Percentiles rank a stretch among this genome's conserved stretches.
Evolutionary conservation across 306 rosid species (phyloP).

Genomic region (Quercus robur): DNA sequence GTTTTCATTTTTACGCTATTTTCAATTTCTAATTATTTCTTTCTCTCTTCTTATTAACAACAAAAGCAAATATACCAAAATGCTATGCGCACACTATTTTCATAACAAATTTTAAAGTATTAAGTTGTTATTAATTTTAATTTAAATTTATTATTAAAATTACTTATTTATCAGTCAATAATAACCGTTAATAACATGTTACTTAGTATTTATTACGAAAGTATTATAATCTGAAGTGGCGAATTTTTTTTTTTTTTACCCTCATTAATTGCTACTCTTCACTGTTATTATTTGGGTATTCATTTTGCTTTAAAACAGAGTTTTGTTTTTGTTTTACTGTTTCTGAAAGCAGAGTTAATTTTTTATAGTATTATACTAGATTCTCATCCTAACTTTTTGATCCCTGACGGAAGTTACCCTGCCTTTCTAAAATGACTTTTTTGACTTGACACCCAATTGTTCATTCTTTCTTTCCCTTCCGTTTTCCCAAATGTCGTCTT

Average conservation of each 20-base stretch:
- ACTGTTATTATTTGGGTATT: no score
- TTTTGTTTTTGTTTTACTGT: no score
- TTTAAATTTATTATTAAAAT: accelerated
- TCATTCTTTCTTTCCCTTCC: neutral
- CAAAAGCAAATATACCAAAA: neutral
- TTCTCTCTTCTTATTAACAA: neutral
- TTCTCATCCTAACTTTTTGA: no score
- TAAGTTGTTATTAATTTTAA: accelerated
- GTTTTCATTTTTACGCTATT: neutral
- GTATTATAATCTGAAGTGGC: accelerated
- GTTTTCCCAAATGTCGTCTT: neutral
- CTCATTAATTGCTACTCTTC: no score
- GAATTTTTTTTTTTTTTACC: no score
- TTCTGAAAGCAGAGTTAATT: no score
- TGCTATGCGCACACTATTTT: accelerated
- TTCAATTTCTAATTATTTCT: no score
- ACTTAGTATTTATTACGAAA: accelerated
- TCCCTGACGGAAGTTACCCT: no score
- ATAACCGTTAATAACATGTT: accelerated
- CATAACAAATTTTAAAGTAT: accelerated
- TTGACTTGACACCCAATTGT: no score
- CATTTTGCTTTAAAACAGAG: no score
- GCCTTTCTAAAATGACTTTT: no score
- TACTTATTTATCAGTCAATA: accelerated
- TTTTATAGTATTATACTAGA: no score